Conservation (phyloP, 805 yeast species). For the Lipomyces orientalis region DNA sequence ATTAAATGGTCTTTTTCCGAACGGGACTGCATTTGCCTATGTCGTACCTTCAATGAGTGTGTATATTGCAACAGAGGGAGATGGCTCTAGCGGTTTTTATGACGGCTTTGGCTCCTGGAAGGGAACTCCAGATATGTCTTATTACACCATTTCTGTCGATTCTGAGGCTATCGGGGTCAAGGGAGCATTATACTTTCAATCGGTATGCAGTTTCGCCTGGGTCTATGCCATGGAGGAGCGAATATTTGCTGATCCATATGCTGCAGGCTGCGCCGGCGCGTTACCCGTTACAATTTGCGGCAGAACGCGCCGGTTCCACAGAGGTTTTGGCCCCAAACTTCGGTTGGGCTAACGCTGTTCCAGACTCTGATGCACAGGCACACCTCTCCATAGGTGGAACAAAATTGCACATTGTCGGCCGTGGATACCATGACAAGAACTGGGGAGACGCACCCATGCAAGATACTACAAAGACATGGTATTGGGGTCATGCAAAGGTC, state of each 20-base stretch:
- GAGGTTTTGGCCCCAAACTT: slow-evolving; percentile 6
- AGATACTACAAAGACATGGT: slow-evolving; percentile 6
- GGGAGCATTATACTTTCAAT: slow-evolving; percentile 4
- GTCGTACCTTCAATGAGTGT: slow-evolving; percentile 2
- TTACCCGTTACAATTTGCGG: slow-evolving; percentile 9
- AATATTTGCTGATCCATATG: no score
- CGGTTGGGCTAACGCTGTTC: slow-evolving; percentile 20
- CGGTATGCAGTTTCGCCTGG: neutral
- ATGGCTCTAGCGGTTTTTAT: slow-evolving; percentile 14
- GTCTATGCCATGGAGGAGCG: neutral
- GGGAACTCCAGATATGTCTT: slow-evolving; percentile 15
- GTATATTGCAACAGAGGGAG: slow-evolving; percentile 3
- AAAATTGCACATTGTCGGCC: slow-evolving; percentile 3
- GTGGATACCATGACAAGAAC: slow-evolving; percentile 20
- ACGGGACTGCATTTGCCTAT: slow-evolving; percentile 10
- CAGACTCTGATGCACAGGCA: slow-evolving; percentile 13
- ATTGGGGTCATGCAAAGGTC: slow-evolving; percentile 16
- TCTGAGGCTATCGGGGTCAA: slow-evolving; percentile 4
- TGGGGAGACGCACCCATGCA: slow-evolving; percentile 6
- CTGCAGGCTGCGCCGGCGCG: slow-evolving; percentile 11
- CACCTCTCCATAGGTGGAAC: slow-evolving; percentile 5
- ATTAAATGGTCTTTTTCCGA: slow-evolving; percentile 5
- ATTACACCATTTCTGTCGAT: slow-evolving; percentile 14
- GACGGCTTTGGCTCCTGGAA: slow-evolving; percentile 17
- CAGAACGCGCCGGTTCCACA: neutral